Base-by-base conservation (phyloP, 495 filamentous ascomycete species). In the Pyrenula aspistea region DNA sequence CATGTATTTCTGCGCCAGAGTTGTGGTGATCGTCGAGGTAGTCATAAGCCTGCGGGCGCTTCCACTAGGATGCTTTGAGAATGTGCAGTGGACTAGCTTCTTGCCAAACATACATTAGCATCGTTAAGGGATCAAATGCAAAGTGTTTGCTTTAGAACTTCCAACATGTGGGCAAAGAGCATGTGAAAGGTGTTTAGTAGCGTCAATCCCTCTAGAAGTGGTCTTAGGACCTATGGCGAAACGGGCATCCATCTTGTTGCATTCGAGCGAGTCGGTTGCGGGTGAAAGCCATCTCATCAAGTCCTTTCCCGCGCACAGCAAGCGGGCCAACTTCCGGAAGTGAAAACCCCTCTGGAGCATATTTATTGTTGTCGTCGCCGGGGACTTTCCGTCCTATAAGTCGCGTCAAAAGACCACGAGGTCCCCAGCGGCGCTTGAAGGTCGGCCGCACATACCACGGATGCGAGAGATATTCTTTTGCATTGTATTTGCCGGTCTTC, bases 41-140 rank as follows among this genome's bases (percentile, higher is more conserved):
- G 20, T 64, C 12, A 36, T 56, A 12, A 64, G 60, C 57, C 48
- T 64, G 1, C 57, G 62, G 15, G 66, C 65, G 22, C 54, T 67
- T 51, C 64, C 65, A 21, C 51, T 51, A 22, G 58, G 53, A 4
- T 59, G 59, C 2, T 67, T 60, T 50, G 57, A 62, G 42, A 63
- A 62, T 0, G 65, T 67, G 10, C 49, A 67, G 25, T 67, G 65
- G 65, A 61, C 65, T 3, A 53, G 55, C 20, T 66, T 62, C 23
- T 60, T 66, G 23, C 65, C 65, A 10, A 64, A 67, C 59, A 56
- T 66, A 25, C 65, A 62, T 42, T 42, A 42, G 31, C 15, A n/a
- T n/a, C n/a, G n/a, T n/a, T n/a, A n/a, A n/a, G 4, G 31, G 4
- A 42, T 42, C 31, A 42, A 8, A 42, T 42, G 4, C 31, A 4